Evolutionary conservation across 1,284 basidiomycete species (phyloP).

Genomic region (Pisolithus thermaeus): DNA sequence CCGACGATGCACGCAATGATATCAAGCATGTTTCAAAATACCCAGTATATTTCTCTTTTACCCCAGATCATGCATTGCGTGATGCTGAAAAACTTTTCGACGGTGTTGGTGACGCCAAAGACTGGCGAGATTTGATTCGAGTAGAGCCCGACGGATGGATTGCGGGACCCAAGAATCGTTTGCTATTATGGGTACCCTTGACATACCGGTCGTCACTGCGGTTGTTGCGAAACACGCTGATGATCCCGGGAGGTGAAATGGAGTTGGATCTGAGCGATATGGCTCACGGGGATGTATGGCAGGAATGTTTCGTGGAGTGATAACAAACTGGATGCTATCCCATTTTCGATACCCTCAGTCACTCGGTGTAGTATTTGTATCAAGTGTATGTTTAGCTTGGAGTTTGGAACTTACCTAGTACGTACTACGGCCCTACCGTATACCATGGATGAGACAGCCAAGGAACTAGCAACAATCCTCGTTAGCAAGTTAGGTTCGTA

Average conservation of each 20-base stretch:
- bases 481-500: slow-evolving; percentile 23
- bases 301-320: neutral
- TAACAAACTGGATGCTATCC: too few relatives aligned
- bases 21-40: neutral
- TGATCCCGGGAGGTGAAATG: neutral
- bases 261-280: slow-evolving; percentile 1
- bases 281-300: neutral
- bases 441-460: slow-evolving; percentile 31
- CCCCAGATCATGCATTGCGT: neutral
- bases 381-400: too few relatives aligned
- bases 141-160: slow-evolving; percentile 1
- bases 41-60: neutral
- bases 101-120: neutral
- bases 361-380: too few relatives aligned
- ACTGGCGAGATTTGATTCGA: neutral
- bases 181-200: slow-evolving; percentile 1
- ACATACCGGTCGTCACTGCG: neutral
- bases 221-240: neutral
- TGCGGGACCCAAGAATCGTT: neutral
- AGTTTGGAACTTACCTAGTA: too few relatives aligned
- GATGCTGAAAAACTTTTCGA: neutral
- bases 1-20: neutral
- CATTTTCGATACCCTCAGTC: too few relatives aligned
- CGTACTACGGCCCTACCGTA: too few relatives aligned
- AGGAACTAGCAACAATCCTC: slow-evolving; percentile 27